A percentile compares a stretch with the other conserved stretches of the same genome.
These are phyloP conservation scores for Leucaena leucocephala DNA, from an alignment of 306 rosid genomes.

Conservation along the genomic window DNA sequence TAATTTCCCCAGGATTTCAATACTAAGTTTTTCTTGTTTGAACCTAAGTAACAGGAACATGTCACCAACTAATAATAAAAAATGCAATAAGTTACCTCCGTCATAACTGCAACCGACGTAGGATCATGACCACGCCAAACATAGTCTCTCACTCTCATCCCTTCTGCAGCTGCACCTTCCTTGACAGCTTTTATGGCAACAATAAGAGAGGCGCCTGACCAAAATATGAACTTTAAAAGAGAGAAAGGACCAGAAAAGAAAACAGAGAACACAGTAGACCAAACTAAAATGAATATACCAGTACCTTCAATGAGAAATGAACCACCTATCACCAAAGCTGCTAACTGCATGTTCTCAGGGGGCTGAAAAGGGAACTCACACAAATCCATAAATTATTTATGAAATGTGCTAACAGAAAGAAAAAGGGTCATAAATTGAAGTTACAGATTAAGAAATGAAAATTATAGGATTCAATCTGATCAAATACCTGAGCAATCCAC, in stretches of 20 bases:
- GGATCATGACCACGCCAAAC: conserved; percentile 99
- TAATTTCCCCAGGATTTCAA: background rate
- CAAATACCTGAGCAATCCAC: conserved; percentile 84
- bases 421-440: conserved; percentile 12
- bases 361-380: conserved; percentile 62
- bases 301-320: conserved; percentile 93
- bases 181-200: conserved; percentile 99
- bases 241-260: conserved; percentile 20
- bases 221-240: conserved; percentile 27
- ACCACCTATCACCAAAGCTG: conserved; percentile 90
- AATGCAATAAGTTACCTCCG: conserved; percentile 66
- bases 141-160: conserved; percentile 89
- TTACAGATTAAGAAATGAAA: conserved; percentile 6
- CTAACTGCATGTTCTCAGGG: conserved; percentile 77
- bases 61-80: conserved; percentile 20
- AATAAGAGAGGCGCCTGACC: conserved; percentile 87
- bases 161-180: conserved; percentile 96
- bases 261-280: conserved; percentile 23
- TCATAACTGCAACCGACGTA: conserved; percentile 98
- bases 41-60: background rate
- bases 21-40: conserved; percentile 4
- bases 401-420: background rate
- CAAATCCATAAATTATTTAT: conserved; percentile 31
- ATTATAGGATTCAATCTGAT: conserved; percentile 10
- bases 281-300: conserved; percentile 30